phyloP scores from a whole-genome alignment of 2,329 filamentous ascomycete species.

The Plectosphaerella sp. region DNA sequence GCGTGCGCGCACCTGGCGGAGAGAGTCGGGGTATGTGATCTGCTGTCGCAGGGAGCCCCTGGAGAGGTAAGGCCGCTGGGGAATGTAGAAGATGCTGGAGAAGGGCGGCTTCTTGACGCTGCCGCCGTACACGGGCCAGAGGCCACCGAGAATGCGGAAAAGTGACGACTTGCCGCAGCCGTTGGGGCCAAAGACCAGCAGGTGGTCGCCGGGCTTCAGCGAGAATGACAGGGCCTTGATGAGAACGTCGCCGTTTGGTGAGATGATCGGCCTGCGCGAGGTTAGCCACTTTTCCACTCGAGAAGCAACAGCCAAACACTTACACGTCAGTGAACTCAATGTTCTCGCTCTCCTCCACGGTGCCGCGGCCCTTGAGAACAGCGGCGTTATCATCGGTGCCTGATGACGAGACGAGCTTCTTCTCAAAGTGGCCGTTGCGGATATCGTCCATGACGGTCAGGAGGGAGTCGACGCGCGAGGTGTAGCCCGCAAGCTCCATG shows the following conservation, averaged over 20 bases:
- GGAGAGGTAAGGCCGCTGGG: constrained; percentile 89
- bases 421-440: constrained; percentile 84
- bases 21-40: constrained; percentile 89
- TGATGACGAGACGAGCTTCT: constrained; percentile 89
- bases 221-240: constrained; percentile 82
- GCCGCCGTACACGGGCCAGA: constrained; percentile 97
- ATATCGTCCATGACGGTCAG: constrained; percentile 95
- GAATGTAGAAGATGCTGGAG: constrained; percentile 96
- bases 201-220: constrained; percentile 80
- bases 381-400: constrained; percentile 77
- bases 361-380: constrained; percentile 77
- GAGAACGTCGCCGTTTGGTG: constrained; percentile 91
- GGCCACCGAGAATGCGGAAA: constrained; percentile 90
- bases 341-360: constrained; percentile 73
- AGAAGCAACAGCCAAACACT: constrained; percentile 20
- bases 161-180: constrained; percentile 95
- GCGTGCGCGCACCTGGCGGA: constrained; percentile 82
- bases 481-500: constrained; percentile 93
- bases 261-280: constrained; percentile 71
- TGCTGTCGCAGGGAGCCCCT: constrained; percentile 91
- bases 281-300: not conserved
- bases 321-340: constrained; percentile 82
- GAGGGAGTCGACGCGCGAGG: constrained; percentile 82
- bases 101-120: constrained; percentile 88
- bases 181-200: constrained; percentile 93